Evolutionary conservation across 306 rosid species (phyloP).

Genomic region (Dalbergia oliveri): DNA sequence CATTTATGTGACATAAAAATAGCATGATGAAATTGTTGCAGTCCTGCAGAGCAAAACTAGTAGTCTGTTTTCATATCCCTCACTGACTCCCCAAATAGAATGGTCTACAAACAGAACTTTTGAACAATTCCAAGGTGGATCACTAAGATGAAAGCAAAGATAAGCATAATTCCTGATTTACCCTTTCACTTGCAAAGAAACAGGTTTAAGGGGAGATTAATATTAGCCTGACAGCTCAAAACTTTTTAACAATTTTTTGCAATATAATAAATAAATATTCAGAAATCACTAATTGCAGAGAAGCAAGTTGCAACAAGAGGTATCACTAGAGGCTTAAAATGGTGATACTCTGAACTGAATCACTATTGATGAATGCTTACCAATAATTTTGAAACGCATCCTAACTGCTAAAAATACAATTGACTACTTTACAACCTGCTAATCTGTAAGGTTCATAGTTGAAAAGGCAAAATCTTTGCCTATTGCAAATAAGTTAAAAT

Average conservation of each 20-base stretch:
- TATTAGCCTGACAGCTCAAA: neutral
- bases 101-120: neutral
- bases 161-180: neutral
- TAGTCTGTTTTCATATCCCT: neutral
- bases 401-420: conserved; percentile 26
- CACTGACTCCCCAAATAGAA: neutral
- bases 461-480: conserved; percentile 16
- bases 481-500: conserved; percentile 43
- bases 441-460: conserved; percentile 38
- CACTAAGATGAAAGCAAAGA: conserved; percentile 7
- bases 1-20: neutral
- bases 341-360: neutral
- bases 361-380: neutral
- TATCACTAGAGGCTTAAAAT: neutral
- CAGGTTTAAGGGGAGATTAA: neutral
- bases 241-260: neutral
- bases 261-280: neutral
- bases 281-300: too few relatives aligned
- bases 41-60: neutral
- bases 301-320: neutral
- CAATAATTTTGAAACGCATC: conserved; percentile 19
- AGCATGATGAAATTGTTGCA: conserved; percentile 2
- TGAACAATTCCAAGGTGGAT: conserved; percentile 23
- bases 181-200: neutral
- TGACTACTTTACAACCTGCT: conserved; percentile 36